Conservation (phyloP, 495 filamentous ascomycete genomes). For the Hypoxylon fragiforme region DNA sequence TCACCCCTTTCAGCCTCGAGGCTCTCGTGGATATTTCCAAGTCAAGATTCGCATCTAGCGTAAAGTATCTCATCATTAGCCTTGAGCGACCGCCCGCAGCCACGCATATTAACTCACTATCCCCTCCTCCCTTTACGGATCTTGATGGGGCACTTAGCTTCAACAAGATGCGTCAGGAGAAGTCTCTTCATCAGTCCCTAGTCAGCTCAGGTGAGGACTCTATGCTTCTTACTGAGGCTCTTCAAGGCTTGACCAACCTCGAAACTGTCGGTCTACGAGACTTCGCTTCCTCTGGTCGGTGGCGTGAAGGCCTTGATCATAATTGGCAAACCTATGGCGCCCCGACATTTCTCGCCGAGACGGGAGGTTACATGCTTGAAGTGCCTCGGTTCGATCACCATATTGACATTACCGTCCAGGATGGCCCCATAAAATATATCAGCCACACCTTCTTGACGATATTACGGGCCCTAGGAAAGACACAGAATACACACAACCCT, state of each 20-base stretch:
- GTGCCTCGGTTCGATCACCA: not conserved
- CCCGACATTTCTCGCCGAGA: conserved; percentile 26
- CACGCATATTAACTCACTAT: no score
- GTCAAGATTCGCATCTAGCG: conserved; percentile 41
- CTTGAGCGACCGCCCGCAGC: conserved; percentile 35
- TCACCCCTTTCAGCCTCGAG: conserved; percentile 50
- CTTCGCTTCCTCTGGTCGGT: conserved; percentile 35
- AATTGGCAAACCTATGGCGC: conserved; percentile 42
- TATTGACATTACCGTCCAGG: no score
- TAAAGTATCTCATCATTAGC: conserved; percentile 55
- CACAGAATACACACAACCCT: conserved; percentile 13
- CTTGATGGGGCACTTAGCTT: not conserved
- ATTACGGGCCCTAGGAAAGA: conserved; percentile 38
- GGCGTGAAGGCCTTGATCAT: conserved; percentile 24
- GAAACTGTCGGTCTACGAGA: conserved; percentile 54
- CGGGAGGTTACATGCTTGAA: not conserved
- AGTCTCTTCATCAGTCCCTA: conserved; percentile 37
- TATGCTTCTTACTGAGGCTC: conserved; percentile 55
- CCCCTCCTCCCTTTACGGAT: not conserved
- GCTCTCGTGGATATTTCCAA: conserved; percentile 58
- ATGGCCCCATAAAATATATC: not conserved
- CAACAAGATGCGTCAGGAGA: conserved; percentile 8
- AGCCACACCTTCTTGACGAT: conserved; percentile 33
- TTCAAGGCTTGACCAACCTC: conserved; percentile 51
- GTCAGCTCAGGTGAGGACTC: conserved; percentile 43